A percentile compares a stretch with the other conserved stretches of the same genome.
Conservation (phyloP, 345 rosid species). For the Populus davidiana region DNA sequence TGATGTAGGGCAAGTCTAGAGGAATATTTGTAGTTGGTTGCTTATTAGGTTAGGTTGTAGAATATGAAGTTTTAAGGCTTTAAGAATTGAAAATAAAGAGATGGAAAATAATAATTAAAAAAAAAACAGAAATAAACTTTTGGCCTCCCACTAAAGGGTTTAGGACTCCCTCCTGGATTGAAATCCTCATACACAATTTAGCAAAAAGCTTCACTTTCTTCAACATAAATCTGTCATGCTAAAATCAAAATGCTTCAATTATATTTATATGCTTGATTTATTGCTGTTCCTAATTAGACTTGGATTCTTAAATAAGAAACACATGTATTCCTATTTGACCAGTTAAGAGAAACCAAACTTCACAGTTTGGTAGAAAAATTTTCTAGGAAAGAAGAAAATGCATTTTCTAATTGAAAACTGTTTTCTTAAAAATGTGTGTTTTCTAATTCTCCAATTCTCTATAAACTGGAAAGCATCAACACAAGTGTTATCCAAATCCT, state of each 20-base stretch:
- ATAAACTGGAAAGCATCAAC: too few relatives aligned
- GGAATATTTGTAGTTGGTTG: neutral
- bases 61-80: neutral
- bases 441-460: too few relatives aligned
- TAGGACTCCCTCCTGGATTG: neutral
- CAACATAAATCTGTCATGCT: neutral
- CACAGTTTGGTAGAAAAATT: too few relatives aligned
- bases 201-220: neutral
- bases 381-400: too few relatives aligned
- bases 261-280: neutral
- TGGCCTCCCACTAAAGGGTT: neutral
- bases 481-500: too few relatives aligned
- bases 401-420: too few relatives aligned
- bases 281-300: neutral
- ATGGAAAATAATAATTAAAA: neutral
- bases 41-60: neutral
- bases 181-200: neutral
- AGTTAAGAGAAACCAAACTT: neutral
- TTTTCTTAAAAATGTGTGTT: too few relatives aligned
- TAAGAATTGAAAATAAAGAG: neutral
- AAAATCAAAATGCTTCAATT: neutral
- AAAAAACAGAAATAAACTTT: neutral
- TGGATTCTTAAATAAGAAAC: neutral
- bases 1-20: neutral
- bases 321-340: neutral